These are phyloP conservation scores for Alnus rubra DNA, from an alignment of 306 rosid genomes.

Conservation along the genomic window DNA sequence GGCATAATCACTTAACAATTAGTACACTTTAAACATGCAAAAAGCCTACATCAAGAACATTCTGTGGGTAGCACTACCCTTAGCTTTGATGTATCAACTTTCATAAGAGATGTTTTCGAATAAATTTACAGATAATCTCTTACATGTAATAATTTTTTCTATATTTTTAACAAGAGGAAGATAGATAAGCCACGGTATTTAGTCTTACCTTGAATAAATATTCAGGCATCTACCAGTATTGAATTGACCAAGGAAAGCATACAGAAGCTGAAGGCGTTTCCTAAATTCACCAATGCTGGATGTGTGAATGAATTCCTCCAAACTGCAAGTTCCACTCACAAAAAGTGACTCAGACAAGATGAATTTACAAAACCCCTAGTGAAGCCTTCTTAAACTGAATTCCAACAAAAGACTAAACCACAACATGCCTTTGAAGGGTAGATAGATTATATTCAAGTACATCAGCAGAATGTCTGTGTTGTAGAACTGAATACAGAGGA, in stretches of 20 bases:
- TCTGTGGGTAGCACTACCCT: background rate
- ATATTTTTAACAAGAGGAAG: background rate
- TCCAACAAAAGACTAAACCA: constrained; percentile 7
- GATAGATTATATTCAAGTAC: constrained; percentile 26
- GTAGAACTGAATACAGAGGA: constrained; percentile 75
- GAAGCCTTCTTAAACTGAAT: constrained; percentile 8
- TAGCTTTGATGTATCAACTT: constrained; percentile 1
- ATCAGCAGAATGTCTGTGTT: constrained; percentile 32
- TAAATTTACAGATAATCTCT: background rate
- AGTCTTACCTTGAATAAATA: constrained; percentile 49
- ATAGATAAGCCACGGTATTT: constrained; percentile 12
- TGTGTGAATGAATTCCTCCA: constrained; percentile 77
- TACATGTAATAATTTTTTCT: background rate
- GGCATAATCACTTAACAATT: constrained; percentile 31
- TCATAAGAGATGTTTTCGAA: background rate
- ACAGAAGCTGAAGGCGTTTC: constrained; percentile 88
- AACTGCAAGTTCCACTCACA: constrained; percentile 47
- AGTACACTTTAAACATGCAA: constrained; percentile 8
- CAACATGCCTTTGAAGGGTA: constrained; percentile 54
- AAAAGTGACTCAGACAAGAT: constrained; percentile 17
- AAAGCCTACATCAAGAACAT: background rate
- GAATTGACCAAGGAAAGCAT: constrained; percentile 85
- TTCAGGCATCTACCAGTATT: constrained; percentile 42
- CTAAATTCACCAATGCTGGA: constrained; percentile 89
- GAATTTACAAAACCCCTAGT: background rate